These are phyloP conservation scores for Paraleonurus japonicus DNA, from an alignment of 257 asterid species.

Conservation along the genomic window DNA sequence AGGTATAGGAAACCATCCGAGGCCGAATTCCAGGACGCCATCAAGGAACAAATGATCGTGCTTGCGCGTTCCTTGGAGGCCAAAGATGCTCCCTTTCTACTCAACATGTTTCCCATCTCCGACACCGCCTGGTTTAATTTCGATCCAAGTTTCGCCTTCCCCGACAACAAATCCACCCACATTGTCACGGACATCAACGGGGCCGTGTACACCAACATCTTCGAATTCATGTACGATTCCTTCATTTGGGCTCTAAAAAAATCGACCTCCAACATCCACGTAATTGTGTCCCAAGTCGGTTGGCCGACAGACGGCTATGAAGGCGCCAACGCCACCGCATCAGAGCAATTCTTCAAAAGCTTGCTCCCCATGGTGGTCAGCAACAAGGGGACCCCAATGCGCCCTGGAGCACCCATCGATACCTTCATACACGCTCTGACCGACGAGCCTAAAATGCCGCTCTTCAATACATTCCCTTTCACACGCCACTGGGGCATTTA, in stretches of 20 bases:
- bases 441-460: conserved; percentile 30
- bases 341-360: conserved; percentile 36
- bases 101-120: conserved; percentile 27
- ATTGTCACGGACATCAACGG: conserved; percentile 20
- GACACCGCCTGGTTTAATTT: fast-evolving
- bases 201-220: conserved; percentile 30
- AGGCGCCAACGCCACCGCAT: conserved; percentile 21
- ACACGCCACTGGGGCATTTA: conserved; percentile 36
- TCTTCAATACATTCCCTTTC: not conserved
- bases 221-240: conserved; percentile 37
- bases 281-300: conserved; percentile 30
- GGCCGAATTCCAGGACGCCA: conserved; percentile 32
- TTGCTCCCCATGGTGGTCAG: conserved; percentile 23
- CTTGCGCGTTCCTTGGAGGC: not conserved
- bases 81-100: conserved; percentile 13
- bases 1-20: conserved; percentile 48
- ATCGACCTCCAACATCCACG: not conserved
- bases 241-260: conserved; percentile 38
- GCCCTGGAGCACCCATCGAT: conserved; percentile 34
- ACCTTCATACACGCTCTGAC: conserved; percentile 23
- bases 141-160: conserved; percentile 31
- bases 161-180: conserved; percentile 8
- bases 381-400: conserved; percentile 46
- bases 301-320: conserved; percentile 56
- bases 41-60: conserved; percentile 10